Evolutionary conservation across 345 rosid genomes (phyloP), one percentile per base, ranked within the genome.

Genomic region (Salix caprea): DNA sequence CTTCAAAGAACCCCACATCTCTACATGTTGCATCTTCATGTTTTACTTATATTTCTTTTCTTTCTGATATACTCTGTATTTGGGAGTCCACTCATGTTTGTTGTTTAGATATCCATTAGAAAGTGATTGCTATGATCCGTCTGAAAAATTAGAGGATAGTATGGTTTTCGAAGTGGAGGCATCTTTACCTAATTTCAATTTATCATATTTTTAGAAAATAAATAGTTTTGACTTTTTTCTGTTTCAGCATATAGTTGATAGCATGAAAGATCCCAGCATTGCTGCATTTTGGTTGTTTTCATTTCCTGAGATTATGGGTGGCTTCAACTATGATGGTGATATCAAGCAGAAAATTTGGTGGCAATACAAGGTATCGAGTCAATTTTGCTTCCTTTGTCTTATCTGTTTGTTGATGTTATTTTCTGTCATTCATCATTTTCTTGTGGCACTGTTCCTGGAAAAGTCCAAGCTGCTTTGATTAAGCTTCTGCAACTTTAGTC

Each of bases 201-300:
- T 32, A 61, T 70, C 58, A 11, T 64, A 10, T 70, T 69, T 54
- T 58, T 48, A 40, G 76, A 70, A 75, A 42, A 73, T 79, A 34
- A 48, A 42, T 62, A 56, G 61, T 61, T 16, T 40, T 65, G 58
- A 73, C 58, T 69, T 60, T 83, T 78, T 56, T 8, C 69, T 72
- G 69, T 85, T 87, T 82, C 94, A 94, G 97, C 97, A 94, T 83
- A 92, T 94, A 65, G 88, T 91, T 74, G 92, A 94, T 85, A 91
- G 96, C 89, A 92, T 94, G 98, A 91, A 87, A 77, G 97, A 94
- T 79, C 97, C 98, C 67, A 91, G 93, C 85, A 94, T 94, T 70
- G 98, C 97, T 82, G 91, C 94, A 60, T 94, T 94, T 88, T 94
- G 97, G 97, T 84, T 94, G 87, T 84, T 94, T 80, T 88, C 97